These are phyloP conservation scores for Chlorophyllum brunneum DNA, from an alignment of 768 basidiomycete species.

Conservation along the genomic window DNA sequence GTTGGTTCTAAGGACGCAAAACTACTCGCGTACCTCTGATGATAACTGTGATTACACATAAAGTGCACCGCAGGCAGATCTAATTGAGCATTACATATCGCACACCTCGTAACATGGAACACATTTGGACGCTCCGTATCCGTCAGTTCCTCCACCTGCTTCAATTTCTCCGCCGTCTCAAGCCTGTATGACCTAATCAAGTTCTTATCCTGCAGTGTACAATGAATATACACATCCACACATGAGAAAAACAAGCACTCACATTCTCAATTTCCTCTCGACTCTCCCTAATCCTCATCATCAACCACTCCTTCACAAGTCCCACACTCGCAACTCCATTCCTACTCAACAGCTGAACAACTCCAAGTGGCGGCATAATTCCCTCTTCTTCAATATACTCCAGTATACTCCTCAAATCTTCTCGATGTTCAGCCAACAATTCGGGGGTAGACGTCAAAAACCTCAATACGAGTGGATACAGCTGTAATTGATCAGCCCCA, in stretches of 20 bases:
- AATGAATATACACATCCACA: slow-evolving; percentile 2
- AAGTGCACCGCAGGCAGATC: slow-evolving; percentile 94
- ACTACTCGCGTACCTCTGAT: slow-evolving; percentile 65
- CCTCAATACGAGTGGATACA: slow-evolving; percentile 85
- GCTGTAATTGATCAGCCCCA: slow-evolving; percentile 61
- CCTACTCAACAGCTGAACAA: slow-evolving; percentile 84
- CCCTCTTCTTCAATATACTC: slow-evolving; percentile 75
- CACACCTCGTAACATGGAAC: slow-evolving; percentile 93
- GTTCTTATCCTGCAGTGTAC: slow-evolving; percentile 67
- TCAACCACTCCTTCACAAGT: slow-evolving; percentile 88
- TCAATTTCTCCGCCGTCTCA: slow-evolving; percentile 77
- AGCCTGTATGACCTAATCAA: slow-evolving; percentile 84
- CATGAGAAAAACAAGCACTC: slow-evolving; percentile 24
- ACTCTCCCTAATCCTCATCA: slow-evolving; percentile 69
- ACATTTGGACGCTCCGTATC: slow-evolving; percentile 78
- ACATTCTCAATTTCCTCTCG: slow-evolving; percentile 79
- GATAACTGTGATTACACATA: slow-evolving; percentile 98
- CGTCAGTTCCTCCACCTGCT: slow-evolving; percentile 77
- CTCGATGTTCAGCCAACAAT: slow-evolving; percentile 64
- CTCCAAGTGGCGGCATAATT: slow-evolving; percentile 85
- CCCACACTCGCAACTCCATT: slow-evolving; percentile 91
- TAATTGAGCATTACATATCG: slow-evolving; percentile 83
- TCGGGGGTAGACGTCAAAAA: slow-evolving; percentile 84
- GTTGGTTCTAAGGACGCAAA: background rate
- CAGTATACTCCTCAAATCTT: slow-evolving; percentile 68